Conservation (phyloP, 495 filamentous ascomycete genomes). For the Friedmanniomyces simplex region DNA sequence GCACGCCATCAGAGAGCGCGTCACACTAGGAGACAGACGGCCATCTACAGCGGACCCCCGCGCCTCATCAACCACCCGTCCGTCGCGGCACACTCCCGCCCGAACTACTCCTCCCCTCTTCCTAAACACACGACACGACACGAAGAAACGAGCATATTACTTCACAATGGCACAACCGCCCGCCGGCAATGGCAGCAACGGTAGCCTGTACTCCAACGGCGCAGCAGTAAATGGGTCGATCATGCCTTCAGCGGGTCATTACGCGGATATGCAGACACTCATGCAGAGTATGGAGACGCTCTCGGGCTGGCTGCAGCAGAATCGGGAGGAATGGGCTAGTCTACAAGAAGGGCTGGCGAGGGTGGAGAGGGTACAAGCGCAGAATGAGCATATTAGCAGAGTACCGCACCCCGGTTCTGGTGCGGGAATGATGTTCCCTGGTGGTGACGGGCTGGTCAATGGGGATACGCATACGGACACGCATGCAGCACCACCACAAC, state of each 20-base stretch:
- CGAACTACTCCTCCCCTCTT: not conserved
- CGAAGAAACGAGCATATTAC: too few relatives aligned
- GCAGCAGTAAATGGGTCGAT: slow-evolving; percentile 8
- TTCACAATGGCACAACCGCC: slow-evolving; percentile 5
- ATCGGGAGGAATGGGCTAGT: slow-evolving; percentile 15
- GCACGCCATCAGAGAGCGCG: too few relatives aligned
- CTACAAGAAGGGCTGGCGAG: slow-evolving; percentile 13
- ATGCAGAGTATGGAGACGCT: slow-evolving; percentile 21
- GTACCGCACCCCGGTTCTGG: not conserved
- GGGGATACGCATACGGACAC: not conserved
- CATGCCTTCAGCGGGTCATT: slow-evolving; percentile 17
- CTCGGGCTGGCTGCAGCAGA: slow-evolving; percentile 16
- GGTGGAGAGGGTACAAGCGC: slow-evolving; percentile 3
- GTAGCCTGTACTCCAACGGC: not conserved
- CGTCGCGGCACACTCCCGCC: too few relatives aligned
- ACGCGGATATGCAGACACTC: slow-evolving; percentile 18
- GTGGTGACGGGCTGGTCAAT: not conserved
- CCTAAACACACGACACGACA: not conserved
- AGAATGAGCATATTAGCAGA: not conserved
- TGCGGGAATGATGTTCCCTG: not conserved
- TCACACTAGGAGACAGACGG: too few relatives aligned
- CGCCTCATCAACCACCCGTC: too few relatives aligned
- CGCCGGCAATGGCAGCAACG: not conserved
- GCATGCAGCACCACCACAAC: not conserved
- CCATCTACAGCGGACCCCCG: too few relatives aligned